Conservation (phyloP, 805 yeast genomes). For the Kodamaea nitidulidarum region DNA sequence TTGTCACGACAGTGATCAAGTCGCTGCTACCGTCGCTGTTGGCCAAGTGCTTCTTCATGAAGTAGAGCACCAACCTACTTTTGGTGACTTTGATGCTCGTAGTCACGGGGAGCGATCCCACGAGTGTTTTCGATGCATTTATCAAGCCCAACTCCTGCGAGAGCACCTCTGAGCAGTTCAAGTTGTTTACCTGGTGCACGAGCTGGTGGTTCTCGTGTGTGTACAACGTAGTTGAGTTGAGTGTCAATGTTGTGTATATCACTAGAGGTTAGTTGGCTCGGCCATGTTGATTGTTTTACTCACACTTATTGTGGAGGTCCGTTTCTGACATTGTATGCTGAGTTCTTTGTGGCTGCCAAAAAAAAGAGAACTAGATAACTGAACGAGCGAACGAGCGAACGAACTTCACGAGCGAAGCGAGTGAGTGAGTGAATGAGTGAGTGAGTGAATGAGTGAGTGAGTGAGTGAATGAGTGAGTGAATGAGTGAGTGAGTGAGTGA, state of each 20-base stretch:
- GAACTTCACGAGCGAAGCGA: no score
- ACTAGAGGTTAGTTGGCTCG: conserved; percentile 25
- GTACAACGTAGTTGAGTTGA: conserved; percentile 57
- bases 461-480: no score
- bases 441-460: no score
- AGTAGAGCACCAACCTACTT: conserved; percentile 37
- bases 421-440: no score
- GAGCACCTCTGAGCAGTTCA: conserved; percentile 51
- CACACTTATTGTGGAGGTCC: conserved; percentile 23
- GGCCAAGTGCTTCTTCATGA: conserved; percentile 42
- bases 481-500: no score
- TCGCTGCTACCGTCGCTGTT: conserved; percentile 45
- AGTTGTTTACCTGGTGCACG: conserved; percentile 35
- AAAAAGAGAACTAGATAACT: no score
- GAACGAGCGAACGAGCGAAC: no score
- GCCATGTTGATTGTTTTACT: conserved; percentile 10
- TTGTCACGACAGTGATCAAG: conserved; percentile 48
- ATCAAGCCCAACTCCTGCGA: conserved; percentile 53
- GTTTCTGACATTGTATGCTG: conserved; percentile 13
- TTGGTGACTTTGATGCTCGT: conserved; percentile 24
- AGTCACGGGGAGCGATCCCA: conserved; percentile 34
- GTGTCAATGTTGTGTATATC: conserved; percentile 45
- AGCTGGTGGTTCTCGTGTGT: conserved; percentile 50
- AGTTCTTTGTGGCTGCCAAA: no score
- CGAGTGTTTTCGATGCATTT: conserved; percentile 43